phyloP scores from a whole-genome alignment of 1,284 basidiomycete species.

The Inonotus obliquus region DNA sequence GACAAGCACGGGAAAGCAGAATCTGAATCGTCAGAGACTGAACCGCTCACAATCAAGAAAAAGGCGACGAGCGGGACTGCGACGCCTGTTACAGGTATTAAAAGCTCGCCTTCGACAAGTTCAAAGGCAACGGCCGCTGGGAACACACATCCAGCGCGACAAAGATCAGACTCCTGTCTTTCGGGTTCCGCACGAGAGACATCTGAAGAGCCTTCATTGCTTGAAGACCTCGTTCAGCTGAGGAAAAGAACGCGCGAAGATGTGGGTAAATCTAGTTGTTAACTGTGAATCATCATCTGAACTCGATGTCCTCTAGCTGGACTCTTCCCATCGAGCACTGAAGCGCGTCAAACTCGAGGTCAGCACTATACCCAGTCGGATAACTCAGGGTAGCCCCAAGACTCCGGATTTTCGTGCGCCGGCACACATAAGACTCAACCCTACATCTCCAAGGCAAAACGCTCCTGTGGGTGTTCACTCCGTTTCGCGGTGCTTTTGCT shows the following conservation, averaged over 20 bases:
- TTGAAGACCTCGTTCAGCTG: constrained; percentile 38
- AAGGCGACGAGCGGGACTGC: constrained; percentile 51
- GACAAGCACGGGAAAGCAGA: constrained; percentile 24
- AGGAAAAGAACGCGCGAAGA: constrained; percentile 61
- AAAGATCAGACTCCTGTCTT: constrained; percentile 1
- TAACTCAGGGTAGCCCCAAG: neutral
- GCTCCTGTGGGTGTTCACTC: constrained; percentile 31
- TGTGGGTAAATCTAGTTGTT: constrained; percentile 38
- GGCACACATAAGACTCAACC: constrained; percentile 28
- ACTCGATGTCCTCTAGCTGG: constrained; percentile 42
- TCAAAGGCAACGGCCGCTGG: neutral
- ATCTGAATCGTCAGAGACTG: constrained; percentile 34
- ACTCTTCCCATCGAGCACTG: constrained; percentile 57
- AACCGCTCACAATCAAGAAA: constrained; percentile 78
- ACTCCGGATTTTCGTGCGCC: constrained; percentile 27
- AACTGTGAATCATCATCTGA: neutral
- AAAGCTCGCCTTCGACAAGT: constrained; percentile 44
- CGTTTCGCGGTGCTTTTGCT: neutral
- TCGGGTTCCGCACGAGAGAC: neutral
- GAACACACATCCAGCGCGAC: neutral
- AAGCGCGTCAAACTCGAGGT: constrained; percentile 66
- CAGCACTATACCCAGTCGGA: constrained; percentile 23
- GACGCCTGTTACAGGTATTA: constrained; percentile 31
- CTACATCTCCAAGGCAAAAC: constrained; percentile 30
- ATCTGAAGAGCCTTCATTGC: neutral